These are phyloP conservation scores for Gilbertella persicaria DNA, from an alignment of 371 early-diverging fungal genomes.

Conservation along the genomic window DNA sequence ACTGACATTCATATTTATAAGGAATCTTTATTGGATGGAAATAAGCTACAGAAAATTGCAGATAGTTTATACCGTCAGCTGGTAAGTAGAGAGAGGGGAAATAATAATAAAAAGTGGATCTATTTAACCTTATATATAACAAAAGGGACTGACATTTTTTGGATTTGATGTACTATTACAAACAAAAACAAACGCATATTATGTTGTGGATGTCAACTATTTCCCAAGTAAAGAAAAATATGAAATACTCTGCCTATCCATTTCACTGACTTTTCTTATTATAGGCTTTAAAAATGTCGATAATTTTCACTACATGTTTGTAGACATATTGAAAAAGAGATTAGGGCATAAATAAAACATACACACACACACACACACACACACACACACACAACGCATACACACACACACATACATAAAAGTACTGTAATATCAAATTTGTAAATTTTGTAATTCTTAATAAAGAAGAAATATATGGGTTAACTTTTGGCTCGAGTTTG, in stretches of 20 bases:
- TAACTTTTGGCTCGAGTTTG: background rate
- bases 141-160: conserved; percentile 49
- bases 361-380: too few species aligned
- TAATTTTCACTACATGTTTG: conserved; percentile 29
- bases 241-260: too few species aligned
- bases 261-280: background rate
- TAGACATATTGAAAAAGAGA: conserved; percentile 21
- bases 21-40: conserved; percentile 27
- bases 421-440: too few species aligned
- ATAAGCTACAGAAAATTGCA: conserved; percentile 35
- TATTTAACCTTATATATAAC: conserved; percentile 11
- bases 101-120: background rate
- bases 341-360: conserved; percentile 2
- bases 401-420: too few species aligned
- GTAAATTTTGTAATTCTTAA: too few species aligned
- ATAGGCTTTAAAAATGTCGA: conserved; percentile 27
- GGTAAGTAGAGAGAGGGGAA: conserved; percentile 36
- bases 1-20: conserved; percentile 19
- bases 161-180: conserved; percentile 52
- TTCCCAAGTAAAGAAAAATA: conserved; percentile 44
- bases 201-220: conserved; percentile 53
- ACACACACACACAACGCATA: too few species aligned
- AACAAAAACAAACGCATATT: conserved; percentile 29
- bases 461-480: too few species aligned
- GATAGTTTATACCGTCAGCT: conserved; percentile 31